Base-by-base conservation (phyloP, 73 alveolate species). In the Paramecium sonneborni region DNA sequence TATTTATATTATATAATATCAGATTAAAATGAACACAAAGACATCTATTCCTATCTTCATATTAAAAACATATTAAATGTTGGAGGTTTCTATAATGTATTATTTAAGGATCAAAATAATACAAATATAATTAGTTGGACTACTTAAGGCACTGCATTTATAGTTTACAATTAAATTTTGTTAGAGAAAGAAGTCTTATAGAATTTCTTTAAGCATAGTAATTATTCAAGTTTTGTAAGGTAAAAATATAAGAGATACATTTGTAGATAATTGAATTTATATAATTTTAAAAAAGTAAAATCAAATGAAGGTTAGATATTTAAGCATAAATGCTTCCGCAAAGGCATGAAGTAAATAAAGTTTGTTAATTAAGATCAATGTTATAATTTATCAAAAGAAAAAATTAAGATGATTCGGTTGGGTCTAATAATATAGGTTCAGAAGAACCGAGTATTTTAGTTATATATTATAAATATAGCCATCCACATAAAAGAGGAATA, bases 11-110 rank as follows among this genome's bases (percentile, higher is more conserved):
- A 30, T 30, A 26, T 62, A 30, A 26, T 30, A 30, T 26, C 20
- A 26, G 43, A 30, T 26, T 30, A 30, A 15, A 62, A 62, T 62
- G 84, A 62, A 32, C 20, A 12, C 44, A 79, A 79, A 62, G 28
- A 43, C 90, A 21, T 62, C 90, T 24, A 79, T 79, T 2, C 90
- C 89, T 26, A 76, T 74, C 15, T 79, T 79, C 44, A 43, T 79
- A 10, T 24, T 79, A 12, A 79, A 79, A 44, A 79, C 90, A 5
- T 79, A 79, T 79, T 15, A 79, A 44, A 79, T 79, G 90, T 34
- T 79, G 18, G 90, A 79, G 52, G 76, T 79, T 9, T 41, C 11
- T 79, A 4, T 3, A 44, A 18, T 43, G 5, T 21, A 46, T 26
- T 2, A 52, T 18, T 52, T 52, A 12, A 62, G 48, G 84, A 62